Evolutionary conservation across 352 stramenopile species (phyloP).

Genomic region (Phytophthora hibernalis): DNA sequence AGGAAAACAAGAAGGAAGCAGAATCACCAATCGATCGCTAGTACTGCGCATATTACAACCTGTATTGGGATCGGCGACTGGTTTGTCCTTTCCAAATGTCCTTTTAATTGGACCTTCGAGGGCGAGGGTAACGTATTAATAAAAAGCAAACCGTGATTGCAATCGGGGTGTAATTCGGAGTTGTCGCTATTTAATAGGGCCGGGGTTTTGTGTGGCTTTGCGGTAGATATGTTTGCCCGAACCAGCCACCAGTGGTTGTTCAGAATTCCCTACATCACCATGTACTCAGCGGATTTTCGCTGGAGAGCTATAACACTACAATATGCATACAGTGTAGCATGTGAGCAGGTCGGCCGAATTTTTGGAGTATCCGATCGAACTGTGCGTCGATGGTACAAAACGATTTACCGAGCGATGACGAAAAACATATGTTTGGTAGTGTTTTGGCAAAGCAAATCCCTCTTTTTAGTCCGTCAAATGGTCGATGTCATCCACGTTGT

Average conservation of each 20-base stretch:
- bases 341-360: slow-evolving; percentile 9
- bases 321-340: slow-evolving; percentile 28
- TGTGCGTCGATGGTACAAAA: slow-evolving; percentile 22
- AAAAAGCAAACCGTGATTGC: not conserved
- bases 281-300: slow-evolving; percentile 21
- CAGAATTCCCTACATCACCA: not conserved
- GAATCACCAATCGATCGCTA: too few species aligned
- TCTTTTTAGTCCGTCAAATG: not conserved
- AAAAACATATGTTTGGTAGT: too few species aligned
- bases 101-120: not conserved
- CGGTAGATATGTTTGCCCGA: too few species aligned
- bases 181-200: not conserved
- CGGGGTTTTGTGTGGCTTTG: not conserved
- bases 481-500: too few species aligned
- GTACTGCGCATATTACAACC: too few species aligned
- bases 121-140: not conserved
- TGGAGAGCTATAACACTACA: slow-evolving; percentile 28
- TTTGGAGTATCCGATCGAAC: slow-evolving; percentile 15
- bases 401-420: too few species aligned
- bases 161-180: not conserved
- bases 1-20: too few species aligned
- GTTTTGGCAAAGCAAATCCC: not conserved
- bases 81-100: not conserved
- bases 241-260: not conserved
- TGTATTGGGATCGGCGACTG: slow-evolving; percentile 7